These are phyloP conservation scores for Atalantia buxifolia DNA, from an alignment of 345 rosid species.

Conservation along the genomic window DNA sequence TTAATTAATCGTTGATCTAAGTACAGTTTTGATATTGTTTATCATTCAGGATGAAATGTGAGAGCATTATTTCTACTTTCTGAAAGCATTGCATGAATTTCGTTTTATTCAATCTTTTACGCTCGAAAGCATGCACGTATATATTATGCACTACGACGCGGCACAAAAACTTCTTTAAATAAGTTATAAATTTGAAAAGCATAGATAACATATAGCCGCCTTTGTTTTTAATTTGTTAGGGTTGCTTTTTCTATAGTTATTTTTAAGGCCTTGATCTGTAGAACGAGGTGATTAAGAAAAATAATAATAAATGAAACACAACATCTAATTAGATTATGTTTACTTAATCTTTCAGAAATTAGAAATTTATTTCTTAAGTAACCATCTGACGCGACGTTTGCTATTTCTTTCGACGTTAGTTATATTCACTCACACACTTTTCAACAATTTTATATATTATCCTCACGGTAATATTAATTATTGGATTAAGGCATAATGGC, in stretches of 20 bases:
- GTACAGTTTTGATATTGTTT: too few relatives aligned
- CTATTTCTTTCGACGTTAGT: background rate
- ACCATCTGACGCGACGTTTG: too few relatives aligned
- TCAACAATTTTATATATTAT: background rate
- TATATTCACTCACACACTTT: background rate
- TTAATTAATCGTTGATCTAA: too few relatives aligned
- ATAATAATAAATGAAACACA: too few relatives aligned
- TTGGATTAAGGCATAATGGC: background rate
- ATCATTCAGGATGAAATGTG: background rate
- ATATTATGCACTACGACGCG: too few relatives aligned
- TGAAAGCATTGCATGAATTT: background rate
- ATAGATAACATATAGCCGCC: background rate
- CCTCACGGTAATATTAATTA: background rate
- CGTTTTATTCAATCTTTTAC: background rate
- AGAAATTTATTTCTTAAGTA: too few relatives aligned
- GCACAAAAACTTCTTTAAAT: background rate
- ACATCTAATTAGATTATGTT: too few relatives aligned
- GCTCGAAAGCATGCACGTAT: slow-evolving; percentile 1
- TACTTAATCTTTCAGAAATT: too few relatives aligned
- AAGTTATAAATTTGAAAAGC: background rate
- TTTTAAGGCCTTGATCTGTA: too few relatives aligned
- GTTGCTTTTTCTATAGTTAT: background rate
- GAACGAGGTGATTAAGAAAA: too few relatives aligned
- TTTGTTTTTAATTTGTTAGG: background rate
- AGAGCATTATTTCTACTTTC: background rate